These are phyloP conservation scores for Solidago caesia DNA, from an alignment of 129 eudicot genomes.

Conservation along the genomic window DNA sequence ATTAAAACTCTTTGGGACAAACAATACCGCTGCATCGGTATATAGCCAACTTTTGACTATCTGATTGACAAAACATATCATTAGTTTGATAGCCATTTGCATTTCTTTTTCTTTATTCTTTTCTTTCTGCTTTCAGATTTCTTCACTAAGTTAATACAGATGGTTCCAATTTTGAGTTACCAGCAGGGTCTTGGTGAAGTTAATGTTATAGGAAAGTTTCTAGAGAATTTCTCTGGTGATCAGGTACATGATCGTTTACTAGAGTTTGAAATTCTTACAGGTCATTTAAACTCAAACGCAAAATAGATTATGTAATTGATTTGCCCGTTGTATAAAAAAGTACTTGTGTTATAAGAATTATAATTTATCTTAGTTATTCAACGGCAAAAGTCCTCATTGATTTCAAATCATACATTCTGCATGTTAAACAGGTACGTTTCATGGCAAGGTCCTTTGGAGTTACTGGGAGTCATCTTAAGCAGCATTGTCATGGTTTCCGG, in stretches of 20 bases:
- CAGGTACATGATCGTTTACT: constrained; percentile 54
- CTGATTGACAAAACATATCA: neutral
- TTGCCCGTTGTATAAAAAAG: too few species aligned
- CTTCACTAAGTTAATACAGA: constrained; percentile 82
- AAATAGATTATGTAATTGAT: neutral
- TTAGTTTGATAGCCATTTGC: constrained; percentile 7
- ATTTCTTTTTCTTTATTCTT: neutral
- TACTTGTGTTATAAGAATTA: too few species aligned
- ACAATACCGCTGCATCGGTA: too few species aligned
- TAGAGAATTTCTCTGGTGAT: constrained; percentile 90
- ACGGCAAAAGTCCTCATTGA: too few species aligned
- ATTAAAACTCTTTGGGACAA: too few species aligned
- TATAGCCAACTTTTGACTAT: neutral
- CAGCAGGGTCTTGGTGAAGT: constrained; percentile 95
- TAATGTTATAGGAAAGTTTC: constrained; percentile 76
- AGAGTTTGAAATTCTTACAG: neutral
- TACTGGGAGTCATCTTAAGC: constrained; percentile 99
- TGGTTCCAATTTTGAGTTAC: constrained; percentile 95
- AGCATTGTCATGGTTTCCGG: constrained; percentile 98
- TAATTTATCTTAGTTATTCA: too few species aligned
- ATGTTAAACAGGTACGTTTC: constrained; percentile 75
- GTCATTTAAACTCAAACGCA: neutral
- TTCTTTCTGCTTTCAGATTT: constrained; percentile 73
- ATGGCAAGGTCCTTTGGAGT: constrained; percentile 91
- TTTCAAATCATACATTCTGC: constrained; percentile 5